A percentile compares a stretch with the other conserved stretches of the same genome.
phyloP scores from a whole-genome alignment of 345 rosid genomes.

The Brassica napus region Da-Ae NC_063434.1:5522001-5522500 shows the following conservation, averaged over 20 bases:
- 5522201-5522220: slow-evolving; percentile 32
- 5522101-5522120: slow-evolving; percentile 23
- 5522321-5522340: background rate
- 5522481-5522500: slow-evolving; percentile 32
- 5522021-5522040: slow-evolving; percentile 4
- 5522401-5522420: background rate
- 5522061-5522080: background rate
- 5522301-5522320: background rate
- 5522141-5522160: slow-evolving; percentile 21
- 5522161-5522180: slow-evolving; percentile 19
- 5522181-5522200: slow-evolving; percentile 28
- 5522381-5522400: background rate
- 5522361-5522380: background rate
- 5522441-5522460: slow-evolving; percentile 22
- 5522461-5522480: slow-evolving; percentile 27
- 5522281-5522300: background rate
- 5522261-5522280: background rate
- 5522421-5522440: background rate
- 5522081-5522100: slow-evolving; percentile 29
- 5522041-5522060: slow-evolving; percentile 27
- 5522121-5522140: slow-evolving; percentile 21
- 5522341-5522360: background rate
- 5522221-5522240: background rate
- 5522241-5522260: background rate
- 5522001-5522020: slow-evolving; percentile 18